phyloP scores from a whole-genome alignment of 768 basidiomycete species.

The Xerocomellus amylosporus region DNA sequence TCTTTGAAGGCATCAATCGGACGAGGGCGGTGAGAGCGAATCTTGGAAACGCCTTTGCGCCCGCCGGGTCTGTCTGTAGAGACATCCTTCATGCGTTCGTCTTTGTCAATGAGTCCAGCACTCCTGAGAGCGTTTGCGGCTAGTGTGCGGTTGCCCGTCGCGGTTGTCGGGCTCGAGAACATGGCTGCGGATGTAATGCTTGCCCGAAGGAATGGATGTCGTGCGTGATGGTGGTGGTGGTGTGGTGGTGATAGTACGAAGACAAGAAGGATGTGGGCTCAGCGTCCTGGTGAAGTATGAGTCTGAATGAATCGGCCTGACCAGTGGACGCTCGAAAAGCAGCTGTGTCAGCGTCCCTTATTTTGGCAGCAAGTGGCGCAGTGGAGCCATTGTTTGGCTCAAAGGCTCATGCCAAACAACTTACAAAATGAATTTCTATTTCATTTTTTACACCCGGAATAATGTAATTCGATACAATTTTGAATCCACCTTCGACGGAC shows the following conservation, averaged over 20 bases:
- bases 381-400: slow-evolving; percentile 21
- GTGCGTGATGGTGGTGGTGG: background rate
- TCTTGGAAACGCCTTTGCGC: slow-evolving; percentile 64
- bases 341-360: slow-evolving; percentile 24
- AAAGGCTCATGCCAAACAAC: slow-evolving; percentile 28
- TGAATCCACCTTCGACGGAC: too few relatives aligned
- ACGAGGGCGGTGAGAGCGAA: slow-evolving; percentile 57
- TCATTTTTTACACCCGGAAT: slow-evolving; percentile 7
- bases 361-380: slow-evolving; percentile 20
- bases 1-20: slow-evolving; percentile 58
- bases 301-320: slow-evolving; percentile 18
- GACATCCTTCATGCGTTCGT: slow-evolving; percentile 71
- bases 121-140: slow-evolving; percentile 61
- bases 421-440: too few relatives aligned
- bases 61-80: slow-evolving; percentile 65
- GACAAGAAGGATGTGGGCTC: slow-evolving; percentile 12
- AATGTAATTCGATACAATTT: slow-evolving; percentile 18
- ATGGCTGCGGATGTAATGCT: slow-evolving; percentile 29
- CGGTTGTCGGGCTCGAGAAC: slow-evolving; percentile 61
- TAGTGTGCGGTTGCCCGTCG: slow-evolving; percentile 55
- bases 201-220: background rate
- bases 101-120: slow-evolving; percentile 75
- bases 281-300: slow-evolving; percentile 4
- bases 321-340: slow-evolving; percentile 12
- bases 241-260: slow-evolving; percentile 16